phyloP scores from a whole-genome alignment of 2,329 filamentous ascomycete species.

The Fusarium decemcellulare region DNA sequence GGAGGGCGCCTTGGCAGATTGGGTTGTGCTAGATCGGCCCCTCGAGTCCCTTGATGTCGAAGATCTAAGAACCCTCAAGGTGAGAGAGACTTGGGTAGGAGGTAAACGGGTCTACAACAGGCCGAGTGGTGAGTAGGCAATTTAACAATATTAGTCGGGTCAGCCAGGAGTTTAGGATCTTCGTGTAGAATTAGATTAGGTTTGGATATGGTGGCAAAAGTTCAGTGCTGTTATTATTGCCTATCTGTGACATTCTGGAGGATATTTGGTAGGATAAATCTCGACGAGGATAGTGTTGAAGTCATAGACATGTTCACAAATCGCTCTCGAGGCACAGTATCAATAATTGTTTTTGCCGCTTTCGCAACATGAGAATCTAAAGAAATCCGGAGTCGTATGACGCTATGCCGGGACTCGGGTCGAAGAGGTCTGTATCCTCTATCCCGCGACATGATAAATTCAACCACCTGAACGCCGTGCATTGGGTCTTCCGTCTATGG shows the following conservation, averaged over 20 bases:
- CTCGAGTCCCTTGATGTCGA: conserved; percentile 66
- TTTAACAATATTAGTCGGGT: background rate
- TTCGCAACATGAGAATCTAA: background rate
- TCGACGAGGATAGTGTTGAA: no score
- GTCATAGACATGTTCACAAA: background rate
- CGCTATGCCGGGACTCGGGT: conserved; percentile 8
- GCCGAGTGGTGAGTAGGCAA: conserved; percentile 5
- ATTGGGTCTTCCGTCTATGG: background rate
- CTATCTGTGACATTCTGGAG: no score
- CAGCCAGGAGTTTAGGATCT: conserved; percentile 6
- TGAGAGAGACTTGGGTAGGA: conserved; percentile 78
- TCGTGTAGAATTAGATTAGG: background rate
- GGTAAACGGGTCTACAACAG: conserved; percentile 64
- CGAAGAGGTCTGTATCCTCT: background rate
- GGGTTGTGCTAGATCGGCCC: conserved; percentile 76
- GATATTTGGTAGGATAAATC: no score
- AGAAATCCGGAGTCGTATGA: conserved; percentile 3
- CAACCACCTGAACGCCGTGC: conserved; percentile 35
- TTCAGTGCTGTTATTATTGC: background rate
- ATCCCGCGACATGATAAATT: conserved; percentile 24
- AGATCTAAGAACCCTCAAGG: conserved; percentile 65
- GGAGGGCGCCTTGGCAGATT: conserved; percentile 76
- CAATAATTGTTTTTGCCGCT: conserved; percentile 5
- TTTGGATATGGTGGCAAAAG: conserved; percentile 11
- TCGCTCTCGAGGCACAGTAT: conserved; percentile 7